Percentiles rank a stretch among this genome's conserved stretches.
Evolutionary conservation across 768 basidiomycete species (phyloP).

Genomic region (Kwoniella sp.): DNA sequence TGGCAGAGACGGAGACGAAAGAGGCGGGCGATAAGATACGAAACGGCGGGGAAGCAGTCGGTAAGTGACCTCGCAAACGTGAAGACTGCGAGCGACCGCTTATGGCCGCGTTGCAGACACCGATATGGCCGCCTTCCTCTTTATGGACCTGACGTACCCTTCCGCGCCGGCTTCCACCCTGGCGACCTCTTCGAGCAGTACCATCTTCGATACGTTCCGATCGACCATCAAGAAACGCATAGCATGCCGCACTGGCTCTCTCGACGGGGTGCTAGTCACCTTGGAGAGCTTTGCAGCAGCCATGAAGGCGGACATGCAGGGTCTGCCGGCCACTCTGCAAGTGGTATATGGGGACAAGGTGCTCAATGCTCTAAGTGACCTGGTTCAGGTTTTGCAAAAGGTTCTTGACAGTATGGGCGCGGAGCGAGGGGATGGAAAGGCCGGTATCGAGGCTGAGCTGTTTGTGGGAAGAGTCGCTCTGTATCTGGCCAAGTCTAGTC

Average conservation of each 20-base stretch:
- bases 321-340: constrained; percentile 17
- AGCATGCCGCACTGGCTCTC: constrained; percentile 23
- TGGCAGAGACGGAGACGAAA: constrained; percentile 11
- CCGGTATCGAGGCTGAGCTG: constrained; percentile 23
- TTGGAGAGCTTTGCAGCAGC: constrained; percentile 23
- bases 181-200: constrained; percentile 8
- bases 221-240: constrained; percentile 17
- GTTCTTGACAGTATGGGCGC: constrained; percentile 13
- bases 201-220: constrained; percentile 26
- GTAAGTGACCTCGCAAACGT: constrained; percentile 1
- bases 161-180: constrained; percentile 20
- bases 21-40: constrained; percentile 10
- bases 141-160: constrained; percentile 35
- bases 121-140: constrained; percentile 19
- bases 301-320: constrained; percentile 26
- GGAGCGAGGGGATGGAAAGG: constrained; percentile 8
- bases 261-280: constrained; percentile 23
- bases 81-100: not conserved
- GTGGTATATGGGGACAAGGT: constrained; percentile 10
- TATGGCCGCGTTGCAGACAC: not conserved
- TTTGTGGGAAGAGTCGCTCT: constrained; percentile 36
- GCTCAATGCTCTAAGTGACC: not conserved
- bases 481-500: constrained; percentile 18
- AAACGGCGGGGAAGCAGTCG: constrained; percentile 5
- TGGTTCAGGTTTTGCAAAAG: constrained; percentile 16